A percentile compares a stretch with the other conserved stretches of the same genome.
These are phyloP conservation scores for Uronychia binucleata DNA, from an alignment of 73 alveolate genomes.

Conservation along the genomic window DNA sequence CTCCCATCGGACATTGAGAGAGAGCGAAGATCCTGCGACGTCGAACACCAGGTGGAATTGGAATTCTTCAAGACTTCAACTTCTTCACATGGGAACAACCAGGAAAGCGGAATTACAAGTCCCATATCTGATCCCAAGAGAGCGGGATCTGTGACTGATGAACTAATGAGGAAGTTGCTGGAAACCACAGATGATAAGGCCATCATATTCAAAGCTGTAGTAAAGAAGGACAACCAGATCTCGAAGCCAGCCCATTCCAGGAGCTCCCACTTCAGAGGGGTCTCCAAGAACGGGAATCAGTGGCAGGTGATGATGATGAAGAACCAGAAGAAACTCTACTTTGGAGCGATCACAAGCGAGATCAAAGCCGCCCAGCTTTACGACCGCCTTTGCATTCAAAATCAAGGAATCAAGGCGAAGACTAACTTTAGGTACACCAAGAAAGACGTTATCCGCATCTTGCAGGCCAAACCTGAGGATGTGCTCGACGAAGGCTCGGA, in stretches of 20 bases:
- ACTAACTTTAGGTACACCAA: conserved; percentile 51
- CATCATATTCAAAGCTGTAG: neutral
- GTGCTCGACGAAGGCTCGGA: neutral
- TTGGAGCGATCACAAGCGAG: conserved; percentile 50
- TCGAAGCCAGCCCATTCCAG: conserved; percentile 22
- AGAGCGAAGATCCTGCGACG: too few species aligned
- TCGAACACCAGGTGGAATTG: too few species aligned
- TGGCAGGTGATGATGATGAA: conserved; percentile 74
- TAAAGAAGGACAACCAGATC: neutral
- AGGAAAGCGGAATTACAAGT: too few species aligned
- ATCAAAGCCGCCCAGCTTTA: conserved; percentile 47
- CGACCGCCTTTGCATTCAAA: conserved; percentile 41
- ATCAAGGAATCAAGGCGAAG: conserved; percentile 53
- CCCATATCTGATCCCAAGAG: too few species aligned
- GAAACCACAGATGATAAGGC: neutral
- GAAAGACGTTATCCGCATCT: neutral
- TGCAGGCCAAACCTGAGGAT: neutral
- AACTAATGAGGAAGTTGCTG: neutral
- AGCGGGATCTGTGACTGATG: too few species aligned
- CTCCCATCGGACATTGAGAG: too few species aligned
- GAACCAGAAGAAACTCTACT: conserved; percentile 49
- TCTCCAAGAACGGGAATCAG: conserved; percentile 69
- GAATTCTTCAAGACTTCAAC: too few species aligned
- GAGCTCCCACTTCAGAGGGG: conserved; percentile 77
- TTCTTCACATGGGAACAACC: too few species aligned